Conservation (phyloP, 148 eudicot genomes). For the Diospyros kaki region DNA sequence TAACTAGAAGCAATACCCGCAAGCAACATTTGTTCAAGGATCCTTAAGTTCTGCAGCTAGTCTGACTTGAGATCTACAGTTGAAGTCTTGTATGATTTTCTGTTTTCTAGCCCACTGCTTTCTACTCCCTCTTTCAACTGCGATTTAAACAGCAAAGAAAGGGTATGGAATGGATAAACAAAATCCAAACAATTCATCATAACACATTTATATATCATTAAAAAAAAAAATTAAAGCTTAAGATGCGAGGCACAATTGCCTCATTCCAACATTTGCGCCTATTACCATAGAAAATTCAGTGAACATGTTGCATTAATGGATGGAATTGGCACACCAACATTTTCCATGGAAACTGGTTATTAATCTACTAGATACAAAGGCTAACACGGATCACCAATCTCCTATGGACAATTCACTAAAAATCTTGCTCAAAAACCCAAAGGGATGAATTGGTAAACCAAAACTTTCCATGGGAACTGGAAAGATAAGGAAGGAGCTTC, state of each 20-base stretch:
- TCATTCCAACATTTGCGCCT: too few species aligned
- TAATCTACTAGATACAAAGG: too few species aligned
- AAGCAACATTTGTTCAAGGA: background rate
- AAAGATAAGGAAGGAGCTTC: too few species aligned
- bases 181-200: background rate
- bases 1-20: constrained; percentile 14
- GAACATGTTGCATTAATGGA: too few species aligned
- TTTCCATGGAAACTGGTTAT: too few species aligned
- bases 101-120: constrained; percentile 34
- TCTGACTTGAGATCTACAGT: constrained; percentile 29
- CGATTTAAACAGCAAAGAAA: constrained; percentile 13
- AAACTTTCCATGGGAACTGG: too few species aligned
- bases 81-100: constrained; percentile 21
- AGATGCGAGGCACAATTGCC: background rate
- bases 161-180: background rate
- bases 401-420: too few species aligned
- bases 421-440: too few species aligned
- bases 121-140: constrained; percentile 65
- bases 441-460: too few species aligned
- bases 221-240: background rate
- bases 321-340: too few species aligned
- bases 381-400: too few species aligned
- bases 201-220: background rate
- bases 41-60: constrained; percentile 16
- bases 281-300: too few species aligned